Evolutionary conservation across 148 eudicot species (phyloP), one percentile per base, ranked within the genome.

Genomic region (Fallopia convolvulus): DNA sequence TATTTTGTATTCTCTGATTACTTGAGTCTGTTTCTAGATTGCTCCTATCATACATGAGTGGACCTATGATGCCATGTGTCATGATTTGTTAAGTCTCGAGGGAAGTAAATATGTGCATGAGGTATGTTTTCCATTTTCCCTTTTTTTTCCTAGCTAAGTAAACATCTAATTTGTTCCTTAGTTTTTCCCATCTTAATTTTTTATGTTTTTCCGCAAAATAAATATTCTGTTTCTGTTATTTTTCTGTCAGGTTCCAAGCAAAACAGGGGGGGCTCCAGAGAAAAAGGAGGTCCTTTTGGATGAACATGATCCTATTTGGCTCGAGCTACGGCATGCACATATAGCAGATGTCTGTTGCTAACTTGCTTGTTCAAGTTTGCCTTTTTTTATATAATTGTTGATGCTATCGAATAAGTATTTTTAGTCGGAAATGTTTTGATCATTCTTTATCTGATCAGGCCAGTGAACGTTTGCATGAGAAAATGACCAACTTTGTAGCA

Each of bases 31-130:
- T 76, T 78, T 80, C 78, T 80, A 94, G 99, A 90, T 94, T 85
- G 92, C 99, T 80, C 99, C 99, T 74, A 81, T 94, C 46, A 94
- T 94, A 81, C 99, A 94, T 81, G 99, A 94, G 82, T 94, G 99
- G 99, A 94, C 99, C 60, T 92, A 94, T 86, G 99, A 92, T 82
- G 97, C 99, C 56, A 94, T 94, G 96, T 92, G 97, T 84, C 97
- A 84, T 87, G 99, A 94, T 80, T 83, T 94, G 77, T 80, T 94
- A 70, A 84, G 81, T 76, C 83, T 94, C 88, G 96, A 94, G 75
- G 96, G 99, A 79, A 94, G 92, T 86, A 94, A 92, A 78, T 94
- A 94, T 82, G 93, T 90, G 75, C 88, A 92, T 55, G 98, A 94
- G 97, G 98, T 92, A 78, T 75, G 68, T 76, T 63, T 71, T 77